A percentile compares a stretch with the other conserved stretches of the same genome.
These are phyloP conservation scores for Suhomyces yuchorum DNA, from an alignment of 1,139 yeast species.

Conservation along the genomic window DNA sequence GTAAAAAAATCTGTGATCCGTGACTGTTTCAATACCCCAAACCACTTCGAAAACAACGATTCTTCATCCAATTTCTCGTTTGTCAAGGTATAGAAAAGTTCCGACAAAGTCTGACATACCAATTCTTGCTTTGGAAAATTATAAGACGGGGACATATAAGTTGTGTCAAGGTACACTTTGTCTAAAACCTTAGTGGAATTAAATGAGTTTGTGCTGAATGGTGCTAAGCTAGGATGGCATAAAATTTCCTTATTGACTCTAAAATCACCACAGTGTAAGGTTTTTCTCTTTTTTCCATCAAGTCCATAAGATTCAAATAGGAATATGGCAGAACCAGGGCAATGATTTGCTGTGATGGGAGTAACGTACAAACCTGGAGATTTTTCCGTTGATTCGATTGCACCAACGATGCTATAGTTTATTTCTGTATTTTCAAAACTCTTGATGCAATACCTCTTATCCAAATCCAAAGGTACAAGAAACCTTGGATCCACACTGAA, in stretches of 20 bases:
- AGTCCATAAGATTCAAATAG: constrained; percentile 58
- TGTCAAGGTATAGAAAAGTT: constrained; percentile 49
- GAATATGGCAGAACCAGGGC: constrained; percentile 91
- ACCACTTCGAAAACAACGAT: constrained; percentile 37
- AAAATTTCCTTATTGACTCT: constrained; percentile 61
- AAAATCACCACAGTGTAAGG: constrained; percentile 91
- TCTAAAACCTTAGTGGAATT: constrained; percentile 31
- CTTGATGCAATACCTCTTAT: constrained; percentile 38
- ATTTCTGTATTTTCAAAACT: constrained; percentile 12
- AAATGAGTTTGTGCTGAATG: constrained; percentile 30
- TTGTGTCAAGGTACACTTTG: constrained; percentile 79
- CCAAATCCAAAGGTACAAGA: constrained; percentile 49
- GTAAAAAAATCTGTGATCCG: constrained; percentile 49
- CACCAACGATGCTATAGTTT: constrained; percentile 1
- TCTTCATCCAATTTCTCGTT: constrained; percentile 21
- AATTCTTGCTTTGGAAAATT: constrained; percentile 75
- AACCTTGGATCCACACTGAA: constrained; percentile 59
- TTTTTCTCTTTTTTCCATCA: constrained; percentile 30
- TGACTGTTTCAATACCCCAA: constrained; percentile 41
- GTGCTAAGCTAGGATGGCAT: constrained; percentile 31
- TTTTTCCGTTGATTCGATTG: background rate
- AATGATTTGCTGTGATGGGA: constrained; percentile 84
- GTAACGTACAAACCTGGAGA: constrained; percentile 58
- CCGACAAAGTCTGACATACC: constrained; percentile 62
- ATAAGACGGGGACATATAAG: constrained; percentile 75